These are phyloP conservation scores for Chlamydomonas schloesseri DNA, from an alignment of 139 green algal genomes.

Conservation along the genomic window DNA sequence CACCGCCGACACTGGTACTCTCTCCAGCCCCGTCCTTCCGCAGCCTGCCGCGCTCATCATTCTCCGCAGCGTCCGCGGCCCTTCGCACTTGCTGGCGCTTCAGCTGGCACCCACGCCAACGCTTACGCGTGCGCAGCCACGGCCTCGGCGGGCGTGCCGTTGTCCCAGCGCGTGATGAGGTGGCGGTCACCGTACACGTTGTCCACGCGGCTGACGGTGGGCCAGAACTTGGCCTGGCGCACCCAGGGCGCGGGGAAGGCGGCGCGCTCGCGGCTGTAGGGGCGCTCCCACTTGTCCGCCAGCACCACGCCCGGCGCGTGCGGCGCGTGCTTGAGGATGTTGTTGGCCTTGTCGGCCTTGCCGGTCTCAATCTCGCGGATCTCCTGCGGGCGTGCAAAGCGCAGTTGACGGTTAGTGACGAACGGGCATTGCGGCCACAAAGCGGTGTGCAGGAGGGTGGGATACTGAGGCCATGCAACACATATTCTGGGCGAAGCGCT, in stretches of 20 bases:
- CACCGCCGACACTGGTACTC: too few relatives aligned
- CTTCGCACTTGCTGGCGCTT: too few relatives aligned
- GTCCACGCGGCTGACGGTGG: conserved; percentile 91
- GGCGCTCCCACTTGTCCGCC: conserved; percentile 89
- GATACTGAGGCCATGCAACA: too few relatives aligned
- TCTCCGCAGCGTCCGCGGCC: too few relatives aligned
- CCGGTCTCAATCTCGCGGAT: conserved; percentile 91
- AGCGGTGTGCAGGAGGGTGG: background rate
- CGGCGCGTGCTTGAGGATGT: conserved; percentile 94
- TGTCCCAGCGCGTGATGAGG: conserved; percentile 65
- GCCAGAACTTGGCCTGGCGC: conserved; percentile 97
- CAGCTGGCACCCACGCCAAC: too few relatives aligned
- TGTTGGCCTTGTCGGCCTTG: conserved; percentile 81
- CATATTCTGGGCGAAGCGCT: too few relatives aligned
- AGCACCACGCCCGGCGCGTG: conserved; percentile 85
- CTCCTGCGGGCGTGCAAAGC: conserved; percentile 69
- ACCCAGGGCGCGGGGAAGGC: conserved; percentile 96
- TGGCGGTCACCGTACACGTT: conserved; percentile 99
- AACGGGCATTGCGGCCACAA: too few relatives aligned
- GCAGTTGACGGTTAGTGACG: background rate
- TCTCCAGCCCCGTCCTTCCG: too few relatives aligned
- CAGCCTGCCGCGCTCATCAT: too few relatives aligned
- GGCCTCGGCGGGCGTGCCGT: background rate
- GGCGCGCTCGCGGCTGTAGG: conserved; percentile 92
- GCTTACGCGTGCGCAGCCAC: too few relatives aligned